These are phyloP conservation scores for Geotrichum klebahnii DNA, from an alignment of 1,139 yeast genomes.

Conservation along the genomic window DNA sequence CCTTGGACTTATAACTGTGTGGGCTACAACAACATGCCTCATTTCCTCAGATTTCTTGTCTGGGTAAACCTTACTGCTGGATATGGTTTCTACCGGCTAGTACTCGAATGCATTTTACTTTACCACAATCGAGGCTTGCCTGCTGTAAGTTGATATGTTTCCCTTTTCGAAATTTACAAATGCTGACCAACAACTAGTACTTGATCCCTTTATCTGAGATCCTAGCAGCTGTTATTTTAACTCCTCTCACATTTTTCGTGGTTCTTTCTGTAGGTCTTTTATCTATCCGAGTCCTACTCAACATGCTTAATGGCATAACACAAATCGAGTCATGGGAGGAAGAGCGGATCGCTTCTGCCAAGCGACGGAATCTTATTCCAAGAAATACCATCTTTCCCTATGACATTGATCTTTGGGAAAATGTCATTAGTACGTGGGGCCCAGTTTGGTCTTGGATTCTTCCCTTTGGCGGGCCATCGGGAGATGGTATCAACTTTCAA, in stretches of 20 bases:
- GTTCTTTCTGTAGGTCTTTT: constrained; percentile 55
- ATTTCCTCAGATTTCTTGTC: constrained; percentile 70
- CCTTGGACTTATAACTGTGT: constrained; percentile 89
- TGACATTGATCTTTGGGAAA: constrained; percentile 57
- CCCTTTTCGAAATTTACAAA: not conserved
- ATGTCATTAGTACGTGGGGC: constrained; percentile 45
- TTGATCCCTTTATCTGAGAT: constrained; percentile 54
- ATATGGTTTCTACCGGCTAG: constrained; percentile 47
- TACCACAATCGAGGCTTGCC: constrained; percentile 58
- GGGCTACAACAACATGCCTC: constrained; percentile 74
- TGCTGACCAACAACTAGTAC: constrained; percentile 36
- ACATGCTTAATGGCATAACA: constrained; percentile 67
- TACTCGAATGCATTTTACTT: constrained; percentile 44
- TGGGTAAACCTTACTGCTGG: constrained; percentile 62
- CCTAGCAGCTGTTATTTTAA: constrained; percentile 51
- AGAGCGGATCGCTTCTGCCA: constrained; percentile 71
- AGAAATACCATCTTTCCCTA: constrained; percentile 63
- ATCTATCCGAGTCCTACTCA: constrained; percentile 56
- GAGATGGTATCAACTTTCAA: constrained; percentile 51
- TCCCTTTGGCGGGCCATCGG: constrained; percentile 62
- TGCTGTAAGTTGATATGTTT: constrained; percentile 30
- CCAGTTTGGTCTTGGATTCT: constrained; percentile 50
- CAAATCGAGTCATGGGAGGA: constrained; percentile 92
- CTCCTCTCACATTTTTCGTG: constrained; percentile 58
- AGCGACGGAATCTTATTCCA: constrained; percentile 39